phyloP scores from a whole-genome alignment of 2,329 filamentous ascomycete species.

The Colletotrichum paranaense region DNA sequence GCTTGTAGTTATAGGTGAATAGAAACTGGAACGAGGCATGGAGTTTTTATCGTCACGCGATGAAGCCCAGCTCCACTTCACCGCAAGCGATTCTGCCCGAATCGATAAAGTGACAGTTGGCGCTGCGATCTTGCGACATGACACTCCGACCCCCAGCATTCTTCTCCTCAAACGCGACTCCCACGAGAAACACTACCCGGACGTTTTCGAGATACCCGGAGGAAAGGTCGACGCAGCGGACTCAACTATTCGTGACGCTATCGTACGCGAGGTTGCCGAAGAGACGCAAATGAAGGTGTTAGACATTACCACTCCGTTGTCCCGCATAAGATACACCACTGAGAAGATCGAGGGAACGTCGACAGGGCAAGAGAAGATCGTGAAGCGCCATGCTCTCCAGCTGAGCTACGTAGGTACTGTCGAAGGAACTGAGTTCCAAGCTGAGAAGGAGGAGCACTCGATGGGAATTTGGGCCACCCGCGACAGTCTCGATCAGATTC shows the following conservation, averaged over 20 bases:
- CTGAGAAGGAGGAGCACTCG: background rate
- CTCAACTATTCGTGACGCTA: background rate
- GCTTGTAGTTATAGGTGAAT: too few relatives aligned
- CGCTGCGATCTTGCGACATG: background rate
- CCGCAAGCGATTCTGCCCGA: background rate
- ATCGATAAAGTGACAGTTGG: background rate
- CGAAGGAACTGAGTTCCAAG: background rate
- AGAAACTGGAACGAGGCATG: background rate
- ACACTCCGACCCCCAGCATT: background rate
- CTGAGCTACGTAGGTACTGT: background rate
- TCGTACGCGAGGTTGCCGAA: slow-evolving; percentile 11
- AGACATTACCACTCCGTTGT: background rate
- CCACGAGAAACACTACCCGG: background rate
- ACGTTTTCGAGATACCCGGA: slow-evolving; percentile 12
- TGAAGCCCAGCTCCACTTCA: background rate
- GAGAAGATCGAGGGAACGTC: background rate
- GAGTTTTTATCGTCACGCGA: background rate
- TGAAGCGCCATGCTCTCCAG: background rate
- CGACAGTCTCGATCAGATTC: background rate
- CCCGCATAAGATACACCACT: background rate
- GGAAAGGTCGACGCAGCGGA: slow-evolving; percentile 6
- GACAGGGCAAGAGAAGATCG: background rate
- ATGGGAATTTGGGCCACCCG: background rate
- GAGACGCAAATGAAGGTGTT: slow-evolving; percentile 3
- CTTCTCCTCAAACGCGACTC: slow-evolving; percentile 8